Conservation (phyloP, 2,329 filamentous ascomycete species). For the Orbilia blumenaviensis region DNA sequence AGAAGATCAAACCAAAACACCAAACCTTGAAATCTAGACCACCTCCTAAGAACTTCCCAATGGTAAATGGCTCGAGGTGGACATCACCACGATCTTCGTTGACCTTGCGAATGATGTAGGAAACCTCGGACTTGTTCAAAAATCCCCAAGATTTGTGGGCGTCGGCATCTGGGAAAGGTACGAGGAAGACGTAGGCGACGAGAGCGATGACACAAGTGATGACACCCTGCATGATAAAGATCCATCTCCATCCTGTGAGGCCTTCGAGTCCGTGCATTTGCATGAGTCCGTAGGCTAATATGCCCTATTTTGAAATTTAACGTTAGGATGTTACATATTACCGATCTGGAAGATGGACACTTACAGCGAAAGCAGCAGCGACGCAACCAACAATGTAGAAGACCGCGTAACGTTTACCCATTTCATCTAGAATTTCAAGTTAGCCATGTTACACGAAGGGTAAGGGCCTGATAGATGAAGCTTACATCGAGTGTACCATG, state of each 20-base stretch:
- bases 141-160: constrained; percentile 63
- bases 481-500: constrained; percentile 75
- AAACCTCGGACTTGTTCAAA: constrained; percentile 65
- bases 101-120: constrained; percentile 62
- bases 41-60: constrained; percentile 72
- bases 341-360: constrained; percentile 57
- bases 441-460: background rate
- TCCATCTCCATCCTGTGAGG: constrained; percentile 66
- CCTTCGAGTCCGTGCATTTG: constrained; percentile 61
- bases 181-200: constrained; percentile 68
- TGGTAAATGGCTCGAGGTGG: constrained; percentile 63
- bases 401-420: constrained; percentile 59
- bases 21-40: constrained; percentile 57
- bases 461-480: background rate
- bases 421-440: constrained; percentile 43
- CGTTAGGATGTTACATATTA: constrained; percentile 72
- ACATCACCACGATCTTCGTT: constrained; percentile 69
- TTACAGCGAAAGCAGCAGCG: constrained; percentile 64
- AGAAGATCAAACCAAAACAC: constrained; percentile 67
- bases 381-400: constrained; percentile 66
- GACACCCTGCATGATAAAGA: constrained; percentile 59
- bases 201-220: constrained; percentile 68
- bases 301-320: constrained; percentile 74
- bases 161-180: constrained; percentile 71
- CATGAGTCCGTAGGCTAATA: constrained; percentile 74